phyloP scores from a whole-genome alignment of 108 stramenopile species.

The Fistulifera pelliculosa region DNA sequence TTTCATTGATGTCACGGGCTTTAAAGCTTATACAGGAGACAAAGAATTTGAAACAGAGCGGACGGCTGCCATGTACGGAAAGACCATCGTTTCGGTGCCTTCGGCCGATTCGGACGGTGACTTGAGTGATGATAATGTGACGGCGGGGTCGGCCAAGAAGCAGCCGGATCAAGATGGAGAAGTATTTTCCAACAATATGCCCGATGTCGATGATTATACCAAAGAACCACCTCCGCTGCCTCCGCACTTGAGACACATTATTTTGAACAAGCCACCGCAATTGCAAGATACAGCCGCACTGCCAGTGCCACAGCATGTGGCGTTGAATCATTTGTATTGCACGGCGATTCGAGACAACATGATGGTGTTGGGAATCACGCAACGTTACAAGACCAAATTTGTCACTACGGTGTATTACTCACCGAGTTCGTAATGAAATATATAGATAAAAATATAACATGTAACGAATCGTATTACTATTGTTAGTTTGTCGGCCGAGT shows the following conservation, averaged over 20 bases:
- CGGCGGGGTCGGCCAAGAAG: constrained; percentile 4
- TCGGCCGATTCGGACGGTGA: constrained; percentile 6
- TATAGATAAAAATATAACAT: no score
- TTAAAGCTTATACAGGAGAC: constrained; percentile 93
- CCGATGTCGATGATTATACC: constrained; percentile 96
- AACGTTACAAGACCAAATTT: constrained; percentile 93
- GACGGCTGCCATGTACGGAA: constrained; percentile 57
- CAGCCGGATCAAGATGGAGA: constrained; percentile 70
- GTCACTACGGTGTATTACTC: constrained; percentile 97
- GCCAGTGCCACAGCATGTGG: constrained; percentile 96
- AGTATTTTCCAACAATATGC: constrained; percentile 80
- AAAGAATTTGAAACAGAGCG: constrained; percentile 79
- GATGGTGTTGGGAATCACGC: constrained; percentile 98
- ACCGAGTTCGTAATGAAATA: constrained; percentile 27
- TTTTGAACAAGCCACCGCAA: constrained; percentile 93
- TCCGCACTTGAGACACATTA: constrained; percentile 97
- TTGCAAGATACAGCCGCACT: constrained; percentile 85
- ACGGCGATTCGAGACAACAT: constrained; percentile 98
- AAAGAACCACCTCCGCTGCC: constrained; percentile 99
- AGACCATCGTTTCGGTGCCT: constrained; percentile 1
- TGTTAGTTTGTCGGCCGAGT: background rate
- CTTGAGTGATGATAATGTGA: constrained; percentile 8
- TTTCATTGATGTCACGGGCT: constrained; percentile 98
- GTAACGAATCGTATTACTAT: no score
- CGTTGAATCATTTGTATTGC: constrained; percentile 98